phyloP scores from a whole-genome alignment of 2,329 filamentous ascomycete genomes.

The Drechmeria coniospora region DNA sequence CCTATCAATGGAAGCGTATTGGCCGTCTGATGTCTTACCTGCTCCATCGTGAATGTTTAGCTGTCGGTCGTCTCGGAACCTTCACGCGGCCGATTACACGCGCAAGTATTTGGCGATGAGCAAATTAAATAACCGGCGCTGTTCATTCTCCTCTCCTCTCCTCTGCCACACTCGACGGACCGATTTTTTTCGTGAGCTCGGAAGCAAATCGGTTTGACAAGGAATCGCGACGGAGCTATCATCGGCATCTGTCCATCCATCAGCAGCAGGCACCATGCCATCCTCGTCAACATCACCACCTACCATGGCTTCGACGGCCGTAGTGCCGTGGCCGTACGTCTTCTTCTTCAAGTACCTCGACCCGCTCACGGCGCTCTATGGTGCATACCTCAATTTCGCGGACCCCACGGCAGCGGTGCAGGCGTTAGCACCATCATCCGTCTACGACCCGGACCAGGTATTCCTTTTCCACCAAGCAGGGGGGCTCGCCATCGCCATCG shows the following conservation, averaged over 20 bases:
- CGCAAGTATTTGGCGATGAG: too few relatives aligned
- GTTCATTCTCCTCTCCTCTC: too few relatives aligned
- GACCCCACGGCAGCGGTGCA: neutral
- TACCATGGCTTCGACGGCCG: neutral
- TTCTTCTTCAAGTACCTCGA: conserved; percentile 10
- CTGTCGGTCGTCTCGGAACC: too few relatives aligned
- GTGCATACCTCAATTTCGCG: conserved; percentile 8
- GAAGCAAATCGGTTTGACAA: too few relatives aligned
- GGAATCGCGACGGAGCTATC: neutral
- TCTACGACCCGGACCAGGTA: conserved; percentile 5
- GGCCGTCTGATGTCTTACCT: too few relatives aligned
- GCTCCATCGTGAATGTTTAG: too few relatives aligned
- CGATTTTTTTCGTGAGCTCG: too few relatives aligned
- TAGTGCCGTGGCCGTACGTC: conserved; percentile 5
- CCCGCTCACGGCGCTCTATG: conserved; percentile 8
- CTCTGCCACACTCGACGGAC: too few relatives aligned
- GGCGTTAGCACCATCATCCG: conserved; percentile 3
- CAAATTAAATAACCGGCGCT: too few relatives aligned
- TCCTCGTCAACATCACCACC: neutral
- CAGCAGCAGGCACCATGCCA: neutral
- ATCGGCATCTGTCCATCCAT: neutral
- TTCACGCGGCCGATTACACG: too few relatives aligned
- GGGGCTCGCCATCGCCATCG: conserved; percentile 7
- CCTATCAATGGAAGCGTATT: too few relatives aligned
- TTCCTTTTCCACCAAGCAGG: conserved; percentile 9